Percentiles rank a stretch among this genome's conserved stretches.
Conservation (phyloP, 2,329 filamentous ascomycete genomes). For the Zymoseptoria pseudotritici region DNA sequence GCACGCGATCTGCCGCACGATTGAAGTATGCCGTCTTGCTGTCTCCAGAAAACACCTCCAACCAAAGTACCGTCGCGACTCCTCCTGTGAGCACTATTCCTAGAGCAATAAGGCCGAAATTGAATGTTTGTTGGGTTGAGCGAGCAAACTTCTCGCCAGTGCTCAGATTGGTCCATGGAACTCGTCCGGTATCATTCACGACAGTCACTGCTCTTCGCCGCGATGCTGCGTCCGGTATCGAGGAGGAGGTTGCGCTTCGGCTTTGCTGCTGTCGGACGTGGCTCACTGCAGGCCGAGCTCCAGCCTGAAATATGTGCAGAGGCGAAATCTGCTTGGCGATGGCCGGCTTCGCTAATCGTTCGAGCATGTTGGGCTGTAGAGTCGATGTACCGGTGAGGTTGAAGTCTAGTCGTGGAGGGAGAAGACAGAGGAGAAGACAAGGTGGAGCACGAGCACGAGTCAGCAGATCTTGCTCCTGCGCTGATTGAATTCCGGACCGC, state of each 20-base stretch:
- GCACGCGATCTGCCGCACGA: slow-evolving; percentile 72
- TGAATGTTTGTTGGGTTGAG: slow-evolving; percentile 84
- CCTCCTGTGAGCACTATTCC: slow-evolving; percentile 70
- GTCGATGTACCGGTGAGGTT: background rate
- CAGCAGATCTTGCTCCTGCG: no score
- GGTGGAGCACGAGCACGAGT: background rate
- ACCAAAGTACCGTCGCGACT: slow-evolving; percentile 71
- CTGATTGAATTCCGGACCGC: no score
- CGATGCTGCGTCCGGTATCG: slow-evolving; percentile 27
- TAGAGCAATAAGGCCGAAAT: slow-evolving; percentile 68
- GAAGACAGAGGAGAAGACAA: background rate
- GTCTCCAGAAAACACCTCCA: slow-evolving; percentile 73
- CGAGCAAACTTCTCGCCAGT: slow-evolving; percentile 70
- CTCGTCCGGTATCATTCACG: slow-evolving; percentile 75
- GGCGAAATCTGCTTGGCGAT: slow-evolving; percentile 7
- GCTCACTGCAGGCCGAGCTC: slow-evolving; percentile 3
- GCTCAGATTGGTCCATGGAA: slow-evolving; percentile 74
- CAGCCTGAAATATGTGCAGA: slow-evolving; percentile 8
- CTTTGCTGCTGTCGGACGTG: slow-evolving; percentile 1
- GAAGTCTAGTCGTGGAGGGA: background rate
- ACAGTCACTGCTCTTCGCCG: slow-evolving; percentile 68
- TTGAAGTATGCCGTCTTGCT: slow-evolving; percentile 87
- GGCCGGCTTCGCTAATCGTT: slow-evolving; percentile 3
- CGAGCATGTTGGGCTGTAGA: slow-evolving; percentile 9
- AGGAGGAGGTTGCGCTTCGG: slow-evolving; percentile 18